Evolutionary conservation across 2,329 filamentous ascomycete species (phyloP).

Genomic region (Penicillium sp.): DNA sequence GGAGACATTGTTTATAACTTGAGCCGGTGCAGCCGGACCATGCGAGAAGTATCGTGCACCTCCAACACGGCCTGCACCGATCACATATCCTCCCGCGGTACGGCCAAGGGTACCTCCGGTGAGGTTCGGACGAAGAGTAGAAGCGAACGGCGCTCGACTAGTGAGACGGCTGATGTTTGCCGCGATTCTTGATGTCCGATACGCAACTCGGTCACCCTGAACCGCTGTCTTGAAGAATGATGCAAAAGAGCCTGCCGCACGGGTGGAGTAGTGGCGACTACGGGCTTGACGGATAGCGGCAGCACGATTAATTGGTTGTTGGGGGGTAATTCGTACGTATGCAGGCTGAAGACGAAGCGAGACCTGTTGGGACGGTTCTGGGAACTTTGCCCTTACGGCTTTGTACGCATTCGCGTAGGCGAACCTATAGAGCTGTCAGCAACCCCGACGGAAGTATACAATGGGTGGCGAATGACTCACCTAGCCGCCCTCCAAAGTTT

Average conservation of each 20-base stretch:
- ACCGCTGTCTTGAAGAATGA: constrained; percentile 49
- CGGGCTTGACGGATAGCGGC: constrained; percentile 68
- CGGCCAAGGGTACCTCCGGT: constrained; percentile 85
- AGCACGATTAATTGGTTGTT: constrained; percentile 65
- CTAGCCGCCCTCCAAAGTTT: constrained; percentile 55
- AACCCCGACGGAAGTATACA: constrained; percentile 9
- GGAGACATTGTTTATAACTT: constrained; percentile 95
- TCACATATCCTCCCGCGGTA: constrained; percentile 85
- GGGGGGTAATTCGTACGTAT: constrained; percentile 60
- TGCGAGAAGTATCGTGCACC: constrained; percentile 90
- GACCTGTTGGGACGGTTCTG: constrained; percentile 43
- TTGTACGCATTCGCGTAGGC: constrained; percentile 54
- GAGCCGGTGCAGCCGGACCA: constrained; percentile 79
- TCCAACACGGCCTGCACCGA: constrained; percentile 70
- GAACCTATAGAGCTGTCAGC: constrained; percentile 45
- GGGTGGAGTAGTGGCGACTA: constrained; percentile 67
- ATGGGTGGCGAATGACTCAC: constrained; percentile 36
- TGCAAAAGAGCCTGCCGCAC: constrained; percentile 54
- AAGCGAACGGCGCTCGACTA: constrained; percentile 82
- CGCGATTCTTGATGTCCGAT: constrained; percentile 62
- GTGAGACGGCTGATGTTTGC: constrained; percentile 66
- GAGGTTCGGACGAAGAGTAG: constrained; percentile 85
- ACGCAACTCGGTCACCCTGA: constrained; percentile 56
- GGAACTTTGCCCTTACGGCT: constrained; percentile 48
- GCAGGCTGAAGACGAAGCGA: constrained; percentile 63